Conservation (phyloP, 768 basidiomycete genomes). For the Agaricus blazei region DNA sequence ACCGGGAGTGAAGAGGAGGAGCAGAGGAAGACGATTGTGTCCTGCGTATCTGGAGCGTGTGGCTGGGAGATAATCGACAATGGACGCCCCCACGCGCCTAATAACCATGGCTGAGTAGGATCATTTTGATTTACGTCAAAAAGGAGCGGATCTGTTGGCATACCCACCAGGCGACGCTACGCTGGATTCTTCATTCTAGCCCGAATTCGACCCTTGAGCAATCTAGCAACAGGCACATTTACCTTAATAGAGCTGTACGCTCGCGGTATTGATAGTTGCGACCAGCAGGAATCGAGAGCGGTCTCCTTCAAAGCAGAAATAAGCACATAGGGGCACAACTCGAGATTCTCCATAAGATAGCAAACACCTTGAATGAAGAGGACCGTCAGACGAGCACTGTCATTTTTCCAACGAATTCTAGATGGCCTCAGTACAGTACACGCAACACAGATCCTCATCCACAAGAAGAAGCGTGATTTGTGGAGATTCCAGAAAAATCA, state of each 20-base stretch:
- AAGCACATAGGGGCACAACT: no score
- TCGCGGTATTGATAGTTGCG: no score
- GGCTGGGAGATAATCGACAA: background rate
- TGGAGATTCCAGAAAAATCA: background rate
- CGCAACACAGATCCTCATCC: background rate
- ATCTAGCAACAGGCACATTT: no score
- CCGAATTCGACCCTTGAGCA: no score
- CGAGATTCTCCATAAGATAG: no score
- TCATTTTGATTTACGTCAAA: conserved; percentile 3
- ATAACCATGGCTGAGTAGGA: background rate
- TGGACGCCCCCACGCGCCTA: background rate
- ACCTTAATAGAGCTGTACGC: no score
- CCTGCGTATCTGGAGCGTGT: background rate
- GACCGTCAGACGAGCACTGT: no score
- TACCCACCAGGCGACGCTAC: background rate
- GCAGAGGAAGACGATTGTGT: background rate
- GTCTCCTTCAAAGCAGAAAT: no score
- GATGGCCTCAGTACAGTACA: background rate
- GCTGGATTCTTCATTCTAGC: no score
- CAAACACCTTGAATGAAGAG: no score
- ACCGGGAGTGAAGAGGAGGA: background rate
- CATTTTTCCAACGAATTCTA: background rate
- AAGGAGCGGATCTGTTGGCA: conserved; percentile 1
- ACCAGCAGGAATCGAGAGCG: no score
- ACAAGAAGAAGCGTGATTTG: background rate